Conservation (phyloP, 768 basidiomycete genomes). For the Tremella mesenterica region DNA sequence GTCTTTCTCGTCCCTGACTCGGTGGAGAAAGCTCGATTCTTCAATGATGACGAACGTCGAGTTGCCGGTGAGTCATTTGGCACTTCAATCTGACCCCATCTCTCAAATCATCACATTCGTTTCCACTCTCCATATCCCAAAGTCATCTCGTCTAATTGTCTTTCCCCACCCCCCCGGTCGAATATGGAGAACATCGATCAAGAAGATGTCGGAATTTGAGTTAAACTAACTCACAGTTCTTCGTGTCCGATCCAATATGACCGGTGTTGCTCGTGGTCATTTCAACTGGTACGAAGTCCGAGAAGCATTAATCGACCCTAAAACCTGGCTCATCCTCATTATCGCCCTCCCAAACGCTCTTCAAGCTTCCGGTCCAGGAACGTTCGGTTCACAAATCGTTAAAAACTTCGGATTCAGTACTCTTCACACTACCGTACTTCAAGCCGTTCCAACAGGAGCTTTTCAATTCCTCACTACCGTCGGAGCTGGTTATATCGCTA, state of each 20-base stretch:
- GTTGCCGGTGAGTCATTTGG: slow-evolving; percentile 23
- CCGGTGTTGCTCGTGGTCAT: slow-evolving; percentile 18
- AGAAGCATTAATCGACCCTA: slow-evolving; percentile 31
- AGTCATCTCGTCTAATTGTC: no score
- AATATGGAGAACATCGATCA: no score
- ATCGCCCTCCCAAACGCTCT: slow-evolving; percentile 22
- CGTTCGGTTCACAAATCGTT: slow-evolving; percentile 22
- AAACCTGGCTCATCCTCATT: slow-evolving; percentile 16
- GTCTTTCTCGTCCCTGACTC: background rate
- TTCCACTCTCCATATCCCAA: no score
- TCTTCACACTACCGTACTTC: background rate
- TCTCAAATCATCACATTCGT: no score
- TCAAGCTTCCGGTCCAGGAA: slow-evolving; percentile 14
- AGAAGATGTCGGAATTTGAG: no score
- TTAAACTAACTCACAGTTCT: background rate
- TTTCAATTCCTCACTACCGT: background rate
- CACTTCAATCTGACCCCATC: no score
- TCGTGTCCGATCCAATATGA: slow-evolving; percentile 23
- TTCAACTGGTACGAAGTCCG: slow-evolving; percentile 28
- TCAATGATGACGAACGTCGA: slow-evolving; percentile 15
- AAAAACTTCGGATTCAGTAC: slow-evolving; percentile 20
- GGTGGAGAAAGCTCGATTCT: slow-evolving; percentile 19
- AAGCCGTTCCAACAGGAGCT: background rate
- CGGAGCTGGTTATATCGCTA: background rate
- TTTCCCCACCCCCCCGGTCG: no score